Base-by-base conservation (phyloP, 257 asterid species). In the Verbena officinalis region DNA sequence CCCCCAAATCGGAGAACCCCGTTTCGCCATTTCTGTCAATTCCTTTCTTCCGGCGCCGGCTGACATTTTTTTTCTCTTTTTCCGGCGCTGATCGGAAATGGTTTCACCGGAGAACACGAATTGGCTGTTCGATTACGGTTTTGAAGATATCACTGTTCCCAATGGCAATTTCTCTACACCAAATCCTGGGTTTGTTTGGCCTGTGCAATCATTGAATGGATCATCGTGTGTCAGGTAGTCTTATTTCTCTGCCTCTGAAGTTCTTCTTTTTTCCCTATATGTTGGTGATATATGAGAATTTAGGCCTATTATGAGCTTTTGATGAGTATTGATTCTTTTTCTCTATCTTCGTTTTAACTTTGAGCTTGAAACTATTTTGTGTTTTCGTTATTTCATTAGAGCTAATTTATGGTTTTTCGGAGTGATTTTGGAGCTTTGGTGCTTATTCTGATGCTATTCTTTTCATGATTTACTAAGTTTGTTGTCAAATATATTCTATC, bases 61-160 rank as follows among this genome's bases (percentile, higher is more conserved):
- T 1, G 24, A 36, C 9, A 4, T 1, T 9, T 60, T n/a, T 44
- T 36, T 9, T 4, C 43, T 38, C 34, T 58, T 59, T 16, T 72
- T 14, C 59, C 56, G 62, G 71, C 39, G 49, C 54, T 73, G 74
- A 45, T 77, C 67, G 69, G 68, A 62, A 68, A 87, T 87, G 95
- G 92, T 82, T 76, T 84, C 82, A 0, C 90, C 84, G 78, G 95
- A 87, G 55, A 75, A 44, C 67, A 82, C 92, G 34, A 82, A 87
- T 61, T 87, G 95, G 95, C 81, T 87, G 38, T 84, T 74, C 62
- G 95, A 87, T 69, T 84, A 84, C 40, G 91, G 83, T 46, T 70
- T 81, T 19, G 95, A 76, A 62, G 96, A 81, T 48, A 79, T 75
- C 3, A 30, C 79, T 1, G 81, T 55, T 14, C 80, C 88, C 19